Evolutionary conservation across 352 stramenopile species (phyloP).

Genomic region (Phytopythium sindhum): DNA sequence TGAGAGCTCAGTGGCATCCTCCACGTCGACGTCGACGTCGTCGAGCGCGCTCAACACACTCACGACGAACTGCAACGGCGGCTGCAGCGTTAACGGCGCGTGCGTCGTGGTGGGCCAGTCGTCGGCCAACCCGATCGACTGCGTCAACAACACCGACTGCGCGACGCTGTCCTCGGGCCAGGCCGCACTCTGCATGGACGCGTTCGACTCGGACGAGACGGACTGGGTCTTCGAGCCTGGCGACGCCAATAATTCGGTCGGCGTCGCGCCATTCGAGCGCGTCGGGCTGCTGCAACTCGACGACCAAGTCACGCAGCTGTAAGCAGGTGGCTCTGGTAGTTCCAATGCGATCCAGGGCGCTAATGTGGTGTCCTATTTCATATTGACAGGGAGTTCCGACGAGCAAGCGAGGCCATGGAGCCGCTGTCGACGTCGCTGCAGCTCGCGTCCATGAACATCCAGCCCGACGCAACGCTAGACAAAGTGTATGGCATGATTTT

Average conservation of each 20-base stretch:
- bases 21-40: neutral
- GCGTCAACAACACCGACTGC: constrained; percentile 70
- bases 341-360: neutral
- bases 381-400: constrained; percentile 33
- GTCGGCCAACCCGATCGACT: constrained; percentile 59
- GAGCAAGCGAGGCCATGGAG: constrained; percentile 23
- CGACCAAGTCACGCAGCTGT: constrained; percentile 41
- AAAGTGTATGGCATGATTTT: constrained; percentile 22
- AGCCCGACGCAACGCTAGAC: constrained; percentile 37
- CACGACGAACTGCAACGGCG: constrained; percentile 73
- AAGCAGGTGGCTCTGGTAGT: neutral
- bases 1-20: neutral
- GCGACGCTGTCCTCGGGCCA: constrained; percentile 62
- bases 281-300: constrained; percentile 64
- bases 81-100: constrained; percentile 49
- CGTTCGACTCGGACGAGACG: constrained; percentile 32
- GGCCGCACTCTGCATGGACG: constrained; percentile 59
- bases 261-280: constrained; percentile 61
- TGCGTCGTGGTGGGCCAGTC: constrained; percentile 67
- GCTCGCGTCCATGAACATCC: constrained; percentile 67
- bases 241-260: constrained; percentile 41
- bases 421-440: constrained; percentile 43
- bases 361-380: neutral
- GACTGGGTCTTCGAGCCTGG: constrained; percentile 58
- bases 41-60: constrained; percentile 54